Evolutionary conservation across 495 filamentous ascomycete genomes (phyloP).

Genomic region (Xylaria palmicola): DNA sequence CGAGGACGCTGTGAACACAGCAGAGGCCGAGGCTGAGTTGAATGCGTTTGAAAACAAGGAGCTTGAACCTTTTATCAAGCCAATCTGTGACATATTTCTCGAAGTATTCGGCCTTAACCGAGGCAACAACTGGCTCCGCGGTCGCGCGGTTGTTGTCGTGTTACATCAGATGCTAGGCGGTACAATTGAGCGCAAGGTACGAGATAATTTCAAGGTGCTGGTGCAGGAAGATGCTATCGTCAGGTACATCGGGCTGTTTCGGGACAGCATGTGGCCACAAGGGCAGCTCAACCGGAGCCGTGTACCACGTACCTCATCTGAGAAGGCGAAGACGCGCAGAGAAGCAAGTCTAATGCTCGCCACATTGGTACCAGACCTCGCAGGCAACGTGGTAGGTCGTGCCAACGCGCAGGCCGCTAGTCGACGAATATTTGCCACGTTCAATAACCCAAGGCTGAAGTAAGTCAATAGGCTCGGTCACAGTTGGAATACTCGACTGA

Average conservation of each 20-base stretch:
- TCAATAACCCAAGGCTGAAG: conserved; percentile 78
- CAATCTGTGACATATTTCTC: conserved; percentile 96
- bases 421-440: conserved; percentile 72
- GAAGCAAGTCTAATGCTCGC: conserved; percentile 81
- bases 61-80: conserved; percentile 93
- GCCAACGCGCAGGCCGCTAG: conserved; percentile 83
- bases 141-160: conserved; percentile 92
- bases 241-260: conserved; percentile 68
- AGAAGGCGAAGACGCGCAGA: conserved; percentile 66
- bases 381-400: conserved; percentile 79
- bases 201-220: conserved; percentile 70
- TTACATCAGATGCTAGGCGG: conserved; percentile 79
- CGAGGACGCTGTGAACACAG: conserved; percentile 60
- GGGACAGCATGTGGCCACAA: conserved; percentile 76
- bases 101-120: conserved; percentile 93
- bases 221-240: conserved; percentile 76
- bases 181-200: conserved; percentile 91
- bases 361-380: conserved; percentile 77
- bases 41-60: conserved; percentile 90
- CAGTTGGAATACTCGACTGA: neutral
- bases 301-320: conserved; percentile 57
- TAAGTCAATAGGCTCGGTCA: conserved; percentile 33
- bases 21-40: conserved; percentile 92
- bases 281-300: conserved; percentile 55
- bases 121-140: conserved; percentile 91